phyloP scores from a whole-genome alignment of 2,329 filamentous ascomycete genomes.

The Cladosporium sp. region DNA sequence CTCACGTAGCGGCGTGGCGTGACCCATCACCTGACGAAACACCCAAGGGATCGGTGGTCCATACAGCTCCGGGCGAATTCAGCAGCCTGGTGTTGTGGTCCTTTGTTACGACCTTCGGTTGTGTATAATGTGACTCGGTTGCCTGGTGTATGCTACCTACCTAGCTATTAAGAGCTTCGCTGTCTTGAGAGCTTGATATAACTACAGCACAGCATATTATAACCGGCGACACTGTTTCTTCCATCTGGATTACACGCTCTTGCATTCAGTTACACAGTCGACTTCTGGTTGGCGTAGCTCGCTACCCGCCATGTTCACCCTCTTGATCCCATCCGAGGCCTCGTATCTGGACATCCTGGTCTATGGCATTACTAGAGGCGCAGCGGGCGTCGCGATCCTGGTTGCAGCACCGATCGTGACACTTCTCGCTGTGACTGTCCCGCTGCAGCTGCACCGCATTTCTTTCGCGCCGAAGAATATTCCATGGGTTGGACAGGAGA shows the following conservation, averaged over 20 bases:
- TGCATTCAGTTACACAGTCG: background rate
- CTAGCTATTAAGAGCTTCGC: background rate
- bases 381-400: background rate
- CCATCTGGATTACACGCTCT: background rate
- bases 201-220: background rate
- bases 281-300: background rate
- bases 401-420: background rate
- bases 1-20: background rate
- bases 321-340: background rate
- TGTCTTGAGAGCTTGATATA: background rate
- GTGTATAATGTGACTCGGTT: background rate
- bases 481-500: constrained; percentile 20
- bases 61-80: background rate
- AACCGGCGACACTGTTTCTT: background rate
- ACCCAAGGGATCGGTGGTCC: background rate
- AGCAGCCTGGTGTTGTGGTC: background rate
- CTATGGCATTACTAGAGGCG: background rate
- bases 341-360: background rate
- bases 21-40: background rate
- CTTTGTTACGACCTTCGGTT: background rate
- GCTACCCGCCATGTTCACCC: background rate
- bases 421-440: background rate
- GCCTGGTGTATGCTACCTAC: background rate
- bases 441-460: constrained; percentile 18
- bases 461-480: constrained; percentile 17